These are phyloP conservation scores for Neoboletus magnificus DNA, from an alignment of 768 basidiomycete species.

Conservation along the genomic window DNA sequence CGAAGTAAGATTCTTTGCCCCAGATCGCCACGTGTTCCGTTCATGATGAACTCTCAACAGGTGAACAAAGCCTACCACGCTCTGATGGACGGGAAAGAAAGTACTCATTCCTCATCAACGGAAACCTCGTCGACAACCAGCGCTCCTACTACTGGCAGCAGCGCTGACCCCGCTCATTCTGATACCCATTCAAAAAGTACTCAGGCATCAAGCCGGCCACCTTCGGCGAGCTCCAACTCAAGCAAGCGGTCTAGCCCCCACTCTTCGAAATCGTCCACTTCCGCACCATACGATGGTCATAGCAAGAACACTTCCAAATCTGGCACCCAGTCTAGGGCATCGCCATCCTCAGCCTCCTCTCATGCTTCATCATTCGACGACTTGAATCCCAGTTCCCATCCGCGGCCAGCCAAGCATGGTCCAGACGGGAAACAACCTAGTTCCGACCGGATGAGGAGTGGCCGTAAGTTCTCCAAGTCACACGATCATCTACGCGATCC, in stretches of 20 bases:
- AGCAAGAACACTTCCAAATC: conserved; percentile 8
- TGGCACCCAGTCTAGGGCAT: conserved; percentile 6
- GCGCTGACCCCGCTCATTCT: conserved; percentile 20
- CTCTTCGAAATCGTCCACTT: conserved; percentile 9
- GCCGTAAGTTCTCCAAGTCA: conserved; percentile 19
- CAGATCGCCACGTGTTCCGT: not conserved
- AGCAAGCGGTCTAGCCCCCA: conserved; percentile 19
- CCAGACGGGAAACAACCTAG: conserved; percentile 12
- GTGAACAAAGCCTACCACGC: conserved; percentile 56
- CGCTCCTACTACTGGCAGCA: conserved; percentile 15
- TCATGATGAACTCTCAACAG: conserved; percentile 26
- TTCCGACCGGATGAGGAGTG: conserved; percentile 19
- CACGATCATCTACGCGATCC: conserved; percentile 22
- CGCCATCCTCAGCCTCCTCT: conserved; percentile 13
- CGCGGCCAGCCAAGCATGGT: conserved; percentile 12
- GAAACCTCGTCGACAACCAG: conserved; percentile 27
- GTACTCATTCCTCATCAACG: conserved; percentile 25
- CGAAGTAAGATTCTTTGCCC: conserved; percentile 40
- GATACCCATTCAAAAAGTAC: conserved; percentile 21
- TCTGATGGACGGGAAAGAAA: conserved; percentile 43
- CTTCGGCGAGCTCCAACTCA: conserved; percentile 30
- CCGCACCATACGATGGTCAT: conserved; percentile 13
- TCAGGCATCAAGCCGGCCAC: conserved; percentile 29
- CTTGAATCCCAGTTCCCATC: conserved; percentile 13
- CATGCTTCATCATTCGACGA: conserved; percentile 12